Conservation (phyloP, 768 basidiomycete species). For the Boletus tomentosulus region DNA sequence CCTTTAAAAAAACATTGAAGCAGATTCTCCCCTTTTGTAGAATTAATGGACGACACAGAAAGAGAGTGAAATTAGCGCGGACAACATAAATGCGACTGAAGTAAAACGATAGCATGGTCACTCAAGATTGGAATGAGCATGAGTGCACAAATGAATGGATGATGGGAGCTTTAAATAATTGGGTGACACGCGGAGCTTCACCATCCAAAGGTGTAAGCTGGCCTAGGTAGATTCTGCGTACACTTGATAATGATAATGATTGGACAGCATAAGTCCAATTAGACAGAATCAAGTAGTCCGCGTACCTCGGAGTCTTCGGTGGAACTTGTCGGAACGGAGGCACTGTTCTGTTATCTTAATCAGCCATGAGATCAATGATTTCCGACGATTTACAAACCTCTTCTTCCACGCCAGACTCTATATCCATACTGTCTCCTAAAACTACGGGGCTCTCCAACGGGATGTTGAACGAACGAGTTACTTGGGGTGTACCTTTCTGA, state of each 20-base stretch:
- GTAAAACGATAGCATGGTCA: conserved; percentile 1
- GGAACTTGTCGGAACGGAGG: not conserved
- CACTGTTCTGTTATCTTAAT: conserved; percentile 1
- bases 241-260: not conserved
- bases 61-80: not conserved
- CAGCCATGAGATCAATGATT: not conserved
- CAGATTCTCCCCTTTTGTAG: not conserved
- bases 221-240: not conserved
- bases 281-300: not conserved
- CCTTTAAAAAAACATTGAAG: not conserved
- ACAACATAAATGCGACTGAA: not conserved
- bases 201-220: conserved; percentile 10
- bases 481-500: conserved; percentile 20
- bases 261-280: not conserved
- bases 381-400: conserved; percentile 7
- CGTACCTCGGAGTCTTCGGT: conserved; percentile 7
- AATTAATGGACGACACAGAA: not conserved
- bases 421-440: not conserved
- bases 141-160: not conserved
- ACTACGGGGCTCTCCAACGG: conserved; percentile 1
- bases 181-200: not conserved
- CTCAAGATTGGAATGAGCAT: not conserved
- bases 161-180: not conserved
- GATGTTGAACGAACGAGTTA: not conserved
- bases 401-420: not conserved